These are phyloP conservation scores for Parmales sp. DNA, from an alignment of 108 stramenopile species.

Conservation along the genomic window DNA sequence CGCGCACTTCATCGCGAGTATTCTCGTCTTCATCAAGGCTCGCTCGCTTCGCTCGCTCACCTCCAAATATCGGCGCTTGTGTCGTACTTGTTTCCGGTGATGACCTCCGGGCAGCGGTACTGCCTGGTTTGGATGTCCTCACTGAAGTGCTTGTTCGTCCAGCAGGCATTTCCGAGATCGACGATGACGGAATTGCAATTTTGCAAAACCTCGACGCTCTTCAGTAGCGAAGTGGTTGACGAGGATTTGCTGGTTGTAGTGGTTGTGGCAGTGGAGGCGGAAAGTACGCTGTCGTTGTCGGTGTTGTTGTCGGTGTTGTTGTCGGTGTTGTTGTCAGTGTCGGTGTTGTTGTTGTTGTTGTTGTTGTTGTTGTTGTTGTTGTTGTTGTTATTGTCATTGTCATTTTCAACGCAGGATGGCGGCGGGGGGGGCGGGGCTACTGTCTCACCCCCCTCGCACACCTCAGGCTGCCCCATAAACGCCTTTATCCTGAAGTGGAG, in stretches of 20 bases:
- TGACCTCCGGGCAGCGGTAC: conserved; percentile 92
- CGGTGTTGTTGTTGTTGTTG: too few relatives aligned
- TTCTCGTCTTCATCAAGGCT: not conserved
- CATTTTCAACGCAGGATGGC: too few relatives aligned
- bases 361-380: too few relatives aligned
- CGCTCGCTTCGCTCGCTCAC: not conserved
- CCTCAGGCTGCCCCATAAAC: not conserved
- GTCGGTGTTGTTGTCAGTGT: too few relatives aligned
- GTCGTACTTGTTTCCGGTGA: conserved; percentile 78
- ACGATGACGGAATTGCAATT: conserved; percentile 69
- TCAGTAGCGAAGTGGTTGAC: conserved; percentile 62
- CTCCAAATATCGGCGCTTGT: conserved; percentile 98
- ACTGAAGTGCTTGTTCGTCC: conserved; percentile 92
- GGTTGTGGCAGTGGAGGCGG: too few relatives aligned
- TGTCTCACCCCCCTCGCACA: not conserved
- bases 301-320: too few relatives aligned
- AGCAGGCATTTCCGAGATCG: conserved; percentile 97
- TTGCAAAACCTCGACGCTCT: conserved; percentile 49
- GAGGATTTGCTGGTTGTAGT: too few relatives aligned
- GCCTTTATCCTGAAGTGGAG: not conserved
- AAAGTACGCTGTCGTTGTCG: too few relatives aligned
- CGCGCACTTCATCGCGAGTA: too few relatives aligned
- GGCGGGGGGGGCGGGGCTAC: not conserved
- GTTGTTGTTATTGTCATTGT: too few relatives aligned
- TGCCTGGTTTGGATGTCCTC: conserved; percentile 98